phyloP scores from a whole-genome alignment of 441 rosid genomes.

The Kokia cookei region DNA sequence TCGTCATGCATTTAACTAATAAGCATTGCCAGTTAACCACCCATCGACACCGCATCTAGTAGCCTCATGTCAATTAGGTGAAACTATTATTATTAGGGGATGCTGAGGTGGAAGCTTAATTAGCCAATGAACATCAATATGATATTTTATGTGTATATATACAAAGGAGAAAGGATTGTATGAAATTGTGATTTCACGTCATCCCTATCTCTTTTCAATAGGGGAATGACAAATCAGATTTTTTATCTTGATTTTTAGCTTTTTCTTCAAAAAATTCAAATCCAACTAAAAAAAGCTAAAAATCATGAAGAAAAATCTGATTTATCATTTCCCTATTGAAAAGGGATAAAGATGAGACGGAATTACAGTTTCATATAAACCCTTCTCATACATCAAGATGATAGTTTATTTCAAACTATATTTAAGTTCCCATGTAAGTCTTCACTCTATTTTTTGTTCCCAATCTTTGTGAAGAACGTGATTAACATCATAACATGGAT shows the following conservation, averaged over 20 bases:
- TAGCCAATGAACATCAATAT: neutral
- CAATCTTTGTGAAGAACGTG: neutral
- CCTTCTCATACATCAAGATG: neutral
- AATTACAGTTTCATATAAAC: no score
- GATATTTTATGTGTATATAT: neutral
- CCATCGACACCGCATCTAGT: neutral
- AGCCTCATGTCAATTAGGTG: neutral
- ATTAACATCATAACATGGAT: neutral
- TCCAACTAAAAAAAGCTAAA: no score
- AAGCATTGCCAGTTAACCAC: neutral
- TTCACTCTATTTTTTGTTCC: neutral
- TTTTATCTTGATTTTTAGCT: no score
- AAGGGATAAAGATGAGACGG: no score
- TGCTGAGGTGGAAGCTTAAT: neutral
- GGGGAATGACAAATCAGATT: no score
- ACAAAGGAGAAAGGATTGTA: no score
- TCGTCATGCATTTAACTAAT: slow-evolving; percentile 3
- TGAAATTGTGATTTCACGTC: no score
- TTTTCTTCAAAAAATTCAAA: no score
- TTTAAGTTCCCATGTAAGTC: neutral
- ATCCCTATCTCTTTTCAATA: no score
- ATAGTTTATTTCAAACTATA: no score
- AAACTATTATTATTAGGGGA: neutral
- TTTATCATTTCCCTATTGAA: no score
- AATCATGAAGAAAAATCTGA: no score